Percentiles rank a stretch among this genome's conserved stretches.
Evolutionary conservation across 352 stramenopile genomes (phyloP).

Genomic region (Peronosclerospora sorghi): DNA sequence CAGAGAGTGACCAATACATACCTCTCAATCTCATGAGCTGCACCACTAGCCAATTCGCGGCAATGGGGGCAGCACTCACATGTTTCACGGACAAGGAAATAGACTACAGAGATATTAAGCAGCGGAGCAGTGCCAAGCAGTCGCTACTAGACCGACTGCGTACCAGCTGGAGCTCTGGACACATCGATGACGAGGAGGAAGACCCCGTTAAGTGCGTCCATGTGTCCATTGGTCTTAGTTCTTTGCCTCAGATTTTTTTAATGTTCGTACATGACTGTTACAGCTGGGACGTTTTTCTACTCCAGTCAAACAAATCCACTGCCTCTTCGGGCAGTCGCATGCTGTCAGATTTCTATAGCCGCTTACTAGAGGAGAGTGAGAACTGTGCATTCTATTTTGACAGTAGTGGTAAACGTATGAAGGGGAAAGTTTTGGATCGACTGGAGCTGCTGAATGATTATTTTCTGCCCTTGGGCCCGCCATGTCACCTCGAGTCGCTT

Average conservation of each 20-base stretch:
- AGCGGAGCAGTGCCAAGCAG: constrained; percentile 16
- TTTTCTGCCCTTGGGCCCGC: constrained; percentile 27
- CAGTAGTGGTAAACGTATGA: constrained; percentile 33
- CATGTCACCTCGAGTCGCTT: constrained; percentile 7
- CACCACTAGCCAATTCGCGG: constrained; percentile 12
- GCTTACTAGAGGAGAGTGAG: constrained; percentile 53
- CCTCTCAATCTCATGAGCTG: constrained; percentile 11
- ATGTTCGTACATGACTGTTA: too few relatives aligned
- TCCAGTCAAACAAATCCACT: constrained; percentile 30
- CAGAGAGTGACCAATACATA: constrained; percentile 2
- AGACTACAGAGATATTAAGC: constrained; percentile 10
- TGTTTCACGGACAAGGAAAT: constrained; percentile 27
- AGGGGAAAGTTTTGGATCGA: constrained; percentile 37
- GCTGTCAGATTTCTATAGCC: constrained; percentile 74
- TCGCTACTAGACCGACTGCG: constrained; percentile 46
- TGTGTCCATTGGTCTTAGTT: too few relatives aligned
- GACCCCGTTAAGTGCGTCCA: constrained; percentile 19
- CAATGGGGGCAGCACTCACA: constrained; percentile 48
- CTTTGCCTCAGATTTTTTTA: too few relatives aligned
- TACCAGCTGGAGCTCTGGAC: constrained; percentile 31
- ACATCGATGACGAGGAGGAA: constrained; percentile 15
- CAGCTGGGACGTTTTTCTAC: constrained; percentile 31
- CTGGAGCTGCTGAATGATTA: constrained; percentile 54
- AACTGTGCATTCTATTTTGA: constrained; percentile 59
- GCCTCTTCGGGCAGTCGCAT: constrained; percentile 60